These are phyloP conservation scores for Aspergillus sp. DNA, from an alignment of 2,329 filamentous ascomycete genomes.

Conservation along the genomic window DNA sequence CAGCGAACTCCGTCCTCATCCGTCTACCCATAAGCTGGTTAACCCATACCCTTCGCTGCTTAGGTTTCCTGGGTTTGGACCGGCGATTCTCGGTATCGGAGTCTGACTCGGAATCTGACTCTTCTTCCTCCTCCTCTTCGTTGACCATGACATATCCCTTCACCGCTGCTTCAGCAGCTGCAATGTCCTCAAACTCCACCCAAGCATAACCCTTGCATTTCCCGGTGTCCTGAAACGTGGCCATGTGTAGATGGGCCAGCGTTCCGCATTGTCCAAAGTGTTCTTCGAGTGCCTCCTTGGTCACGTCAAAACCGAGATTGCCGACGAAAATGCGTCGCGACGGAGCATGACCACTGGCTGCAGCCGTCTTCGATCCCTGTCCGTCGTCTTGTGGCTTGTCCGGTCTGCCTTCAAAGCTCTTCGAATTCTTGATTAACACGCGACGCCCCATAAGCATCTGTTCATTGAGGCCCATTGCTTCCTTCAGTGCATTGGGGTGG, in stretches of 20 bases:
- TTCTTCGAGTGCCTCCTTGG: constrained; percentile 69
- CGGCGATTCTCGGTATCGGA: constrained; percentile 21
- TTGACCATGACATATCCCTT: constrained; percentile 68
- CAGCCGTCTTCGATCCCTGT: constrained; percentile 23
- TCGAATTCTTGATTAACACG: constrained; percentile 88
- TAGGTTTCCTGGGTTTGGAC: constrained; percentile 33
- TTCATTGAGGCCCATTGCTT: constrained; percentile 83
- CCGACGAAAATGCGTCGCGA: constrained; percentile 82
- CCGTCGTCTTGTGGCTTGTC: constrained; percentile 50
- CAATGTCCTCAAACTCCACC: constrained; percentile 79
- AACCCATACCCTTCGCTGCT: constrained; percentile 64
- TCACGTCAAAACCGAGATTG: constrained; percentile 76
- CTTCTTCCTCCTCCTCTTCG: constrained; percentile 44
- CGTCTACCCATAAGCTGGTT: constrained; percentile 73
- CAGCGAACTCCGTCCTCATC: constrained; percentile 85
- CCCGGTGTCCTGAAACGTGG: constrained; percentile 91
- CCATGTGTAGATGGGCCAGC: constrained; percentile 76
- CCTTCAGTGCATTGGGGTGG: constrained; percentile 58
- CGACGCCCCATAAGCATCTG: constrained; percentile 67
- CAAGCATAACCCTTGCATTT: constrained; percentile 98
- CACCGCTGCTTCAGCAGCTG: constrained; percentile 68
- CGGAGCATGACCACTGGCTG: constrained; percentile 52
- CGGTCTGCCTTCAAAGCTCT: constrained; percentile 83
- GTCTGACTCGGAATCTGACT: constrained; percentile 37
- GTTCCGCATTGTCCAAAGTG: constrained; percentile 83